Base-by-base conservation (phyloP, 2,329 filamentous ascomycete species). In the Apiospora malaysiana region DNA sequence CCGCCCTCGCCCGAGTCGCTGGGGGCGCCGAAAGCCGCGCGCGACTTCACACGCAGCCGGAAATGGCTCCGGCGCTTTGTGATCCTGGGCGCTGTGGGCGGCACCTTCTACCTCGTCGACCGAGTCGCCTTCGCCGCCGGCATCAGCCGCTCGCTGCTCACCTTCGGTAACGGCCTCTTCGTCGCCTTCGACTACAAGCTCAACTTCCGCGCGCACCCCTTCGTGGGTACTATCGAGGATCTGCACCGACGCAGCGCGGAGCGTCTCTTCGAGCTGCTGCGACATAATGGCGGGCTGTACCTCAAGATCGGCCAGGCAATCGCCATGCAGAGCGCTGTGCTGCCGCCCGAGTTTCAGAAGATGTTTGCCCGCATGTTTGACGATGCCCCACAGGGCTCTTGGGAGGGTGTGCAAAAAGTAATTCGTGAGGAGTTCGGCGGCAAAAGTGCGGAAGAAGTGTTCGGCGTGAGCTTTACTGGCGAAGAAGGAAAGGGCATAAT, bases 311-410 rank as follows among this genome's bases (percentile, higher is more conserved):
- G 96, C 0, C 96, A 99, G 85, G 96, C 96, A 5, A 95, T 99
- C 75, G 96, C 95, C 18, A 98, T 98, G 96, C 96, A 99, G 85
- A 95, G 93, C 75, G 95, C 95, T 0, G 91, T 98, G 37, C 84
- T 99, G 73, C 96, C 96, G 37, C 93, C 95, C 0, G 94, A 97
- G 81, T 98, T 98, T 77, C 94, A 97, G 84, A 91, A 92, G 78
- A 98, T 98, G 94, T 99, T 99, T 79, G 87, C 92, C 27, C 89
- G 92, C 77, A 98, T 99, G 94, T 99, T 98, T 80, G 96, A 98
- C 79, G 95, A 98, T 84, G 96, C 96, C 73, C 95, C 95, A 47
- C 95, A 98, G 85, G 96, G 97, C 79, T 87, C 88, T 56, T 98
- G 95, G 95, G 87, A 86, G 74, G 93, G 95, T 68, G 91, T 97